A percentile compares a stretch with the other conserved stretches of the same genome.
Evolutionary conservation across 306 rosid species (phyloP).

Genomic region (Erythrophleum fordii): DNA sequence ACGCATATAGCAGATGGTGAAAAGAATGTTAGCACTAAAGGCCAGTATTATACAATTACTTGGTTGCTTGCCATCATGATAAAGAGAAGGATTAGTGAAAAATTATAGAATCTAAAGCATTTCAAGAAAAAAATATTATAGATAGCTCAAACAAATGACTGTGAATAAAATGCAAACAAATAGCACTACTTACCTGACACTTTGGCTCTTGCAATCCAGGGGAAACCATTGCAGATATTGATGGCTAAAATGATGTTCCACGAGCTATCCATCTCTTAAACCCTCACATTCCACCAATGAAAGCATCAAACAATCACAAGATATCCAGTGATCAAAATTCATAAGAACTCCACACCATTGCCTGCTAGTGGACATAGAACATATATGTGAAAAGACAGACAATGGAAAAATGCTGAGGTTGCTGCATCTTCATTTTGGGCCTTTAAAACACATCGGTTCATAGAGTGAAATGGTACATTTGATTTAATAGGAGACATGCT

Average conservation of each 20-base stretch:
- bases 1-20: neutral
- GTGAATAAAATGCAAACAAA: neutral
- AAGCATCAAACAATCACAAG: neutral
- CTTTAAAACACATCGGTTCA: no score
- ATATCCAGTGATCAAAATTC: neutral
- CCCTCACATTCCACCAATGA: slow-evolving; percentile 4
- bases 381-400: neutral
- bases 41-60: no score
- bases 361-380: neutral
- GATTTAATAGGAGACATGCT: no score
- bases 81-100: neutral
- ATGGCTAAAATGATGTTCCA: slow-evolving; percentile 32
- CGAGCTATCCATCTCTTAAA: slow-evolving; percentile 26
- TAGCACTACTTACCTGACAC: slow-evolving; percentile 25
- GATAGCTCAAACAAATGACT: neutral
- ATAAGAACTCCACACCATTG: neutral
- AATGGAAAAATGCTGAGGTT: neutral
- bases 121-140: neutral
- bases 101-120: neutral
- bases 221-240: slow-evolving; percentile 15
- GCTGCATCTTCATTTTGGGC: no score
- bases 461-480: no score
- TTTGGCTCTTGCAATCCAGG: slow-evolving; percentile 2
- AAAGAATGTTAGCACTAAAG: neutral
- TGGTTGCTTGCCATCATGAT: slow-evolving; percentile 1